These are phyloP conservation scores for Chaetoceros muelleri DNA, from an alignment of 108 stramenopile genomes.

Conservation along the genomic window DNA sequence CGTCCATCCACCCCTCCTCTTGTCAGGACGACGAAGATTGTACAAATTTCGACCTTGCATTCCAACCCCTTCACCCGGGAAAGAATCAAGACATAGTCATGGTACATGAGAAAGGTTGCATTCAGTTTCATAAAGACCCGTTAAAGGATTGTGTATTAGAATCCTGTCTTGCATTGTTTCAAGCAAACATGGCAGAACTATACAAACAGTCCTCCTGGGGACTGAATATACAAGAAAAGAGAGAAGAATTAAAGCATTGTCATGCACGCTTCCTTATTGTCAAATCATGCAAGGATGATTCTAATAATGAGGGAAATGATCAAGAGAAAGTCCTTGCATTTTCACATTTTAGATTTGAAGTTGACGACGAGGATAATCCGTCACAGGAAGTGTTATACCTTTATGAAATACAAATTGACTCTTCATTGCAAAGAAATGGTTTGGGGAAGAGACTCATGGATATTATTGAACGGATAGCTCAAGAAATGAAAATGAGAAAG, in stretches of 20 bases:
- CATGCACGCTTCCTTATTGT: constrained; percentile 58
- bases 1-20: too few species aligned
- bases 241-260: constrained; percentile 38
- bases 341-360: constrained; percentile 73
- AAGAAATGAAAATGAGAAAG: constrained; percentile 28
- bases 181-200: constrained; percentile 61
- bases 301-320: not conserved
- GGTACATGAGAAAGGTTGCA: too few species aligned
- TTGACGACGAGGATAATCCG: constrained; percentile 53
- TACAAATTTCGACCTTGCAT: too few species aligned
- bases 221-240: constrained; percentile 56
- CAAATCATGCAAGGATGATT: not conserved
- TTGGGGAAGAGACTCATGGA: constrained; percentile 55
- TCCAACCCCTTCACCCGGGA: too few species aligned
- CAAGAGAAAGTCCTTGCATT: constrained; percentile 31
- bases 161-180: constrained; percentile 37
- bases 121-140: too few species aligned
- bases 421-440: constrained; percentile 35
- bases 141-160: too few species aligned
- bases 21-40: too few species aligned
- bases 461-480: constrained; percentile 36
- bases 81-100: too few species aligned
- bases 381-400: constrained; percentile 32
- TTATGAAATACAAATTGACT: constrained; percentile 67
- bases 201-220: constrained; percentile 67